These are phyloP conservation scores for Juncus inflexus DNA, from an alignment of 176 grass and related monocot genomes.

Conservation along the genomic window DNA sequence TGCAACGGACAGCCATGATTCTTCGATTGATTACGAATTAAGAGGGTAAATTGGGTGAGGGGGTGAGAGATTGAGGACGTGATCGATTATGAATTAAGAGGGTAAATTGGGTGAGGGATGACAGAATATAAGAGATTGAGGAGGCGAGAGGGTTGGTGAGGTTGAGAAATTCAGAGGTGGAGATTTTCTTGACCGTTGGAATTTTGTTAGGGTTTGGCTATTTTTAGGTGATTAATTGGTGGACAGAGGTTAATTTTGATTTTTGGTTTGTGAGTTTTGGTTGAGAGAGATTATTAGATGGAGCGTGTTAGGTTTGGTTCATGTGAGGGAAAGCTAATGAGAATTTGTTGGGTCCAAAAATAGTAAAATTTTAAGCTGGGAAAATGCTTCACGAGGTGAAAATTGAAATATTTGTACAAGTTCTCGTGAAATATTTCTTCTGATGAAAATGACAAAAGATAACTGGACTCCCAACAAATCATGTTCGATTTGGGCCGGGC, in stretches of 20 bases:
- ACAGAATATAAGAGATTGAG: constrained; percentile 15
- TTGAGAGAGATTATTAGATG: constrained; percentile 3
- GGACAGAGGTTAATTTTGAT: not conserved
- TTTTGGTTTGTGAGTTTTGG: constrained; percentile 7
- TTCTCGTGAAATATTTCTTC: no score
- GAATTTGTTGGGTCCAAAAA: no score
- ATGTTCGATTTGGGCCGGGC: no score
- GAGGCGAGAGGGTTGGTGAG: constrained; percentile 4
- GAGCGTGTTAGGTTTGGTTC: no score
- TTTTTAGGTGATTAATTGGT: constrained; percentile 7
- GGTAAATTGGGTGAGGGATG: constrained; percentile 1
- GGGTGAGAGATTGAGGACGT: constrained; percentile 25
- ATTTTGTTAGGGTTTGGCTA: constrained; percentile 8
- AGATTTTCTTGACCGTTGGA: constrained; percentile 12
- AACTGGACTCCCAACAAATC: no score
- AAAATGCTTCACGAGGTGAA: no score
- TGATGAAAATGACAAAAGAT: no score
- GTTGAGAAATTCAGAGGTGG: not conserved
- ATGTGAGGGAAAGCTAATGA: no score
- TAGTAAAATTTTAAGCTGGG: no score
- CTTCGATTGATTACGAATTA: not conserved
- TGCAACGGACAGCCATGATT: constrained; percentile 19
- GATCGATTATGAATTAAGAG: not conserved
- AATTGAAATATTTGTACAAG: no score
- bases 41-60: constrained; percentile 3